A percentile compares a stretch with the other conserved stretches of the same genome.
Conservation (phyloP, 2,329 filamentous ascomycete genomes). For the Beauveria australis region DNA sequence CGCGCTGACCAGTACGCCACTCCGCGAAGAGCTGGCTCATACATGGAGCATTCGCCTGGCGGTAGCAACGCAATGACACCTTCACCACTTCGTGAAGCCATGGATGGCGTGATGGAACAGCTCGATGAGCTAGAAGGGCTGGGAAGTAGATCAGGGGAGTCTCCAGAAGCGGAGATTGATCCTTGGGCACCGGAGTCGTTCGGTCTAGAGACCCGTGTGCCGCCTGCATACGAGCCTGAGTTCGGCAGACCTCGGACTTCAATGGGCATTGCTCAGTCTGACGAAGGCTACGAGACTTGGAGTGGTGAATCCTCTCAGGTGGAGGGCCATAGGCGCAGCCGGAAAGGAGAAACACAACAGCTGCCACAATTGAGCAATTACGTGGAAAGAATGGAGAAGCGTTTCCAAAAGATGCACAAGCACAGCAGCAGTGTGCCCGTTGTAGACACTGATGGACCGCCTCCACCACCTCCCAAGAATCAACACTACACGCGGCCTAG, state of each 20-base stretch:
- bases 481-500: slow-evolving; percentile 46
- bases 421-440: slow-evolving; percentile 39
- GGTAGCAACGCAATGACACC: slow-evolving; percentile 62
- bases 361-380: slow-evolving; percentile 75
- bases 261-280: slow-evolving; percentile 56
- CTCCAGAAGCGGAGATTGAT: slow-evolving; percentile 51
- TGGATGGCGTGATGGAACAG: slow-evolving; percentile 97
- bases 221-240: slow-evolving; percentile 20
- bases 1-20: slow-evolving; percentile 33
- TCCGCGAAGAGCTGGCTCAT: slow-evolving; percentile 53
- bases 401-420: slow-evolving; percentile 64
- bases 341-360: slow-evolving; percentile 40
- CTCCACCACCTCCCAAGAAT: slow-evolving; percentile 55
- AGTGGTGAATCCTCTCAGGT: slow-evolving; percentile 46
- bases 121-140: slow-evolving; percentile 64
- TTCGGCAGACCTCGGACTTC: slow-evolving; percentile 56
- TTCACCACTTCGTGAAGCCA: slow-evolving; percentile 84
- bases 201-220: slow-evolving; percentile 37
- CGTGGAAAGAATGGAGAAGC: slow-evolving; percentile 84
- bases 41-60: slow-evolving; percentile 56
- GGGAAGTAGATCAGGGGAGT: slow-evolving; percentile 47
- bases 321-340: slow-evolving; percentile 31
- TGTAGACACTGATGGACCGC: slow-evolving; percentile 42
- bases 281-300: slow-evolving; percentile 54
- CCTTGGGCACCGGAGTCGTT: slow-evolving; percentile 92